These are phyloP conservation scores for Kluyveromyces marxianus DNA, from an alignment of 1,139 yeast species.

Conservation along the genomic window DNA sequence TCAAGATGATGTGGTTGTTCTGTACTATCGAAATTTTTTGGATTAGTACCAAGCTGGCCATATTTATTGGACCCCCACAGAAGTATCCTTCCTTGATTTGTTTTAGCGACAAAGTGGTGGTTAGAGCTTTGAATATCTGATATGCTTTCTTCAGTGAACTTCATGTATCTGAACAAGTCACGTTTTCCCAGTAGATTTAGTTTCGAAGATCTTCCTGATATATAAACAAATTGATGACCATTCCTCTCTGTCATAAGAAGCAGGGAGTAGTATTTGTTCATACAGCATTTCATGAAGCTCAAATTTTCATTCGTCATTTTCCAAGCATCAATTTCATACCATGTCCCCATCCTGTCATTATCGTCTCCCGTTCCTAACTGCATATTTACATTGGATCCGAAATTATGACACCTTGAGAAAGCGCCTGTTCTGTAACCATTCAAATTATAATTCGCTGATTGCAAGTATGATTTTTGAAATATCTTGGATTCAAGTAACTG, in stretches of 20 bases:
- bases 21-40: slow-evolving; percentile 14
- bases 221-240: not conserved
- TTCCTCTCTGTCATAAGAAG: slow-evolving; percentile 45
- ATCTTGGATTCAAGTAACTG: slow-evolving; percentile 35
- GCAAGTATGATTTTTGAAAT: not conserved
- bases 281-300: slow-evolving; percentile 32
- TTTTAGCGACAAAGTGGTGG: slow-evolving; percentile 58
- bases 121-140: slow-evolving; percentile 46
- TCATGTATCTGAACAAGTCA: slow-evolving; percentile 17
- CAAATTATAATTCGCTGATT: not conserved
- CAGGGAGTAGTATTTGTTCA: slow-evolving; percentile 65
- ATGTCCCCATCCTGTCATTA: slow-evolving; percentile 38
- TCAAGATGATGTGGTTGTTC: not conserved
- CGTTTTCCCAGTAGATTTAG: slow-evolving; percentile 64
- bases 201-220: slow-evolving; percentile 41
- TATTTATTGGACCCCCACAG: slow-evolving; percentile 74
- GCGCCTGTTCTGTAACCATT: not conserved
- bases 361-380: slow-evolving; percentile 66
- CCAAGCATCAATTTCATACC: slow-evolving; percentile 21
- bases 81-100: slow-evolving; percentile 46
- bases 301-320: slow-evolving; percentile 25
- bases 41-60: slow-evolving; percentile 56
- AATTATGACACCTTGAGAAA: slow-evolving; percentile 47
- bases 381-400: slow-evolving; percentile 61
- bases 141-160: slow-evolving; percentile 19